Evolutionary conservation across 371 early-diverging fungal species (phyloP).

Genomic region (Dichotomocladium elegans): DNA sequence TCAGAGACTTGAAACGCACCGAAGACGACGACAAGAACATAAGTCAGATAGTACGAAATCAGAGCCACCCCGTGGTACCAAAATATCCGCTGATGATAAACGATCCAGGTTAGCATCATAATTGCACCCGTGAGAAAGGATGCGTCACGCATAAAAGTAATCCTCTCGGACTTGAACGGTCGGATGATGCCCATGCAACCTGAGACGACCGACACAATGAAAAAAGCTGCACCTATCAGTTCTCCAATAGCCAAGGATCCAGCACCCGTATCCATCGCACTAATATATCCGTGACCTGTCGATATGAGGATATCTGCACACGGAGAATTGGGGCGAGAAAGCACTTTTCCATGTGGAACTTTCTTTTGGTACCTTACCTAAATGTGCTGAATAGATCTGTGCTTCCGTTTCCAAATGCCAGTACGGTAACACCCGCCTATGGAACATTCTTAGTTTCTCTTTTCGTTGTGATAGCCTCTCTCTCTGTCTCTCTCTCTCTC

Average conservation of each 20-base stretch:
- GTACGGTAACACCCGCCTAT: constrained; percentile 84
- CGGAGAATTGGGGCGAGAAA: background rate
- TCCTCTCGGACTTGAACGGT: constrained; percentile 60
- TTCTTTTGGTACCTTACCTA: constrained; percentile 22
- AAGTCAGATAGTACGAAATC: constrained; percentile 50
- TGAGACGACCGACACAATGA: constrained; percentile 70
- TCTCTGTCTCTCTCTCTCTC: constrained; percentile 4
- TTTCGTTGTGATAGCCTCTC: no score
- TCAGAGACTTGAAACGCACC: constrained; percentile 28
- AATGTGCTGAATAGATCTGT: constrained; percentile 82
- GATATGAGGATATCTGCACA: background rate
- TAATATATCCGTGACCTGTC: constrained; percentile 8
- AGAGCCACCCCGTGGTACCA: constrained; percentile 57
- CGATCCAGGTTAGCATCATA: constrained; percentile 53
- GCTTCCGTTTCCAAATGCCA: constrained; percentile 84
- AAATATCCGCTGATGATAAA: constrained; percentile 57
- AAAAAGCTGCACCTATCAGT: constrained; percentile 76
- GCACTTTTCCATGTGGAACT: background rate
- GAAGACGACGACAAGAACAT: constrained; percentile 51
- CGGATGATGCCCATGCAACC: constrained; percentile 71
- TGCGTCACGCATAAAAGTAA: constrained; percentile 70
- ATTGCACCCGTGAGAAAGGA: constrained; percentile 67
- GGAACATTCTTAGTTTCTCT: constrained; percentile 8
- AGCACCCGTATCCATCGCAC: constrained; percentile 67
- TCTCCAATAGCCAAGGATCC: constrained; percentile 81